These are phyloP conservation scores for Tillandsia fasciculata DNA, from an alignment of 176 grass and related monocot species.

Conservation along the genomic window DNA sequence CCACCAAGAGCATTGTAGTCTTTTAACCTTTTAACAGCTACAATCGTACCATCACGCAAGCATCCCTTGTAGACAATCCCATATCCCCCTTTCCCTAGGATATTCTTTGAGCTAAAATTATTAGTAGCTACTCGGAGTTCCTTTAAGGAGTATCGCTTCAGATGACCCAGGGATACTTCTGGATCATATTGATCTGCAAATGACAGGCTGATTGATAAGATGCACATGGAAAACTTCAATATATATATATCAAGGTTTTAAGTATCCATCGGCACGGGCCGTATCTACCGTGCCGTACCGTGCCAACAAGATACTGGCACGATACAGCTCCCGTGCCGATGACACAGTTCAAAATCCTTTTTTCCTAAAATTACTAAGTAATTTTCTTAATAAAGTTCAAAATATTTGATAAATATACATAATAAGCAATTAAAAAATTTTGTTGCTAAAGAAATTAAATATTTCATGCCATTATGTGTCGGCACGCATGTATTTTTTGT, in stretches of 20 bases:
- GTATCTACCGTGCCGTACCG: no score
- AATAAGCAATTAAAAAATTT: no score
- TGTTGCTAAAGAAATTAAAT: no score
- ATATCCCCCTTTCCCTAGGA: slow-evolving; percentile 76
- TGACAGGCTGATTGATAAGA: not conserved
- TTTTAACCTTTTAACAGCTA: slow-evolving; percentile 68
- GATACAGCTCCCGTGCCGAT: no score
- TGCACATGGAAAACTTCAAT: not conserved
- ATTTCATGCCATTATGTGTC: no score
- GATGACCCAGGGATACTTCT: slow-evolving; percentile 48
- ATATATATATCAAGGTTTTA: not conserved
- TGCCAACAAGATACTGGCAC: no score
- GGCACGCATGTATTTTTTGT: no score
- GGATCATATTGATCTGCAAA: slow-evolving; percentile 35
- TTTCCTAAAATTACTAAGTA: no score
- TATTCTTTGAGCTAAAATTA: slow-evolving; percentile 58
- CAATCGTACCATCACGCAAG: slow-evolving; percentile 35
- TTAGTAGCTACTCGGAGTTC: slow-evolving; percentile 59
- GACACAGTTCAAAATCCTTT: no score
- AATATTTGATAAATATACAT: no score
- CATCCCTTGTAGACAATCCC: slow-evolving; percentile 65
- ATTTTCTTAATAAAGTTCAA: no score
- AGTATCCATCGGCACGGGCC: no score
- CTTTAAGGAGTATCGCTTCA: slow-evolving; percentile 53
- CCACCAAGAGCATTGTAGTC: slow-evolving; percentile 32